phyloP scores from a whole-genome alignment of 768 basidiomycete species.

The Kwoniella botswanensis region DNA sequence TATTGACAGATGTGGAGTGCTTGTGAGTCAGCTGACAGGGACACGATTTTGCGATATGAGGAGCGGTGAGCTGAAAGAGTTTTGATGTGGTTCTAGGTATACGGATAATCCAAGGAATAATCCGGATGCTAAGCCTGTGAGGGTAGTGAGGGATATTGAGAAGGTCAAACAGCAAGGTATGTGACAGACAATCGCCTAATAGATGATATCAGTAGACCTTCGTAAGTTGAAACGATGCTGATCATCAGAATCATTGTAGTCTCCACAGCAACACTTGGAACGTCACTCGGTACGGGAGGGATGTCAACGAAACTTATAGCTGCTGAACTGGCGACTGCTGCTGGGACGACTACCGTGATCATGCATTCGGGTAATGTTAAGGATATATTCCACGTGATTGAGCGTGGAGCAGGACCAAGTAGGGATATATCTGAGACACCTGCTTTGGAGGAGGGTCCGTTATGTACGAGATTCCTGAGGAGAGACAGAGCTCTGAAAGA shows the following conservation, averaged over 20 bases:
- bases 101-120: conserved; percentile 94
- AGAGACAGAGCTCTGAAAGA: conserved; percentile 54
- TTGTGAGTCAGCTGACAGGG: conserved; percentile 57
- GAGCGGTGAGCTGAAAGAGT: background rate
- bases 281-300: conserved; percentile 92
- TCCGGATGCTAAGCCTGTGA: conserved; percentile 76
- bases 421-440: conserved; percentile 40
- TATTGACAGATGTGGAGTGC: conserved; percentile 95
- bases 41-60: background rate
- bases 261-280: conserved; percentile 88
- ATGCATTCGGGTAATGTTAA: conserved; percentile 79
- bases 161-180: conserved; percentile 79
- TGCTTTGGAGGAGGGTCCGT: conserved; percentile 62
- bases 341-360: conserved; percentile 90
- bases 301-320: conserved; percentile 99
- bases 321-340: conserved; percentile 93
- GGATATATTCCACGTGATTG: conserved; percentile 78
- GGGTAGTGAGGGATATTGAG: conserved; percentile 80
- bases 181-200: conserved; percentile 21
- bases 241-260: conserved; percentile 62
- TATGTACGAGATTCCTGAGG: conserved; percentile 81
- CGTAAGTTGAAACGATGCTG: background rate
- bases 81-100: conserved; percentile 61
- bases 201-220: background rate
- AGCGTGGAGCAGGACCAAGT: conserved; percentile 56